Percentiles rank a stretch among this genome's conserved stretches.
Evolutionary conservation across 148 eudicot species (phyloP).

Genomic region (Spergularia bocconei): DNA sequence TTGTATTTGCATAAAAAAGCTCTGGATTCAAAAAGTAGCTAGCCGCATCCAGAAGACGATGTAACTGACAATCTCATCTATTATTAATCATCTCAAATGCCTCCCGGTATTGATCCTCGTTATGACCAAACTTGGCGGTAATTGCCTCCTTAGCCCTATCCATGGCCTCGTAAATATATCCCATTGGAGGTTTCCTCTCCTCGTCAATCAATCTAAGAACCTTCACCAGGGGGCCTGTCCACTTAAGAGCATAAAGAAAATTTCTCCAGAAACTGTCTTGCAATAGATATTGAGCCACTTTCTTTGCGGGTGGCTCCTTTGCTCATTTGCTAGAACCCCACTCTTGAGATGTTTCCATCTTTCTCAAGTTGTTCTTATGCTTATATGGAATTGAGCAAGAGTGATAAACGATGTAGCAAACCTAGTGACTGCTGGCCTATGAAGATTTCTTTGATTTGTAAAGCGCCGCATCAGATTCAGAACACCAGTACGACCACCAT

Average conservation of each 20-base stretch:
- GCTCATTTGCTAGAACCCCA: conserved; percentile 6
- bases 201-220: conserved; percentile 27
- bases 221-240: conserved; percentile 14
- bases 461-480: conserved; percentile 3
- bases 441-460: conserved; percentile 15
- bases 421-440: not conserved
- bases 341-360: conserved; percentile 22
- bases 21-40: conserved; percentile 1
- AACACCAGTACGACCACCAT: not conserved
- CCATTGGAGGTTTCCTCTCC: conserved; percentile 23
- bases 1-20: not conserved
- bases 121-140: not conserved
- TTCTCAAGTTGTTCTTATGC: conserved; percentile 15
- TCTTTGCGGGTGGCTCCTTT: not conserved
- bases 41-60: not conserved
- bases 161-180: conserved; percentile 29
- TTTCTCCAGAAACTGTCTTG: conserved; percentile 6
- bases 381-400: not conserved
- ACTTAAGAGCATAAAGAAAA: conserved; percentile 15
- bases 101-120: not conserved
- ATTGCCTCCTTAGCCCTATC: conserved; percentile 29
- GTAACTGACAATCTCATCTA: conserved; percentile 24
- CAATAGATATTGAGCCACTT: not conserved
- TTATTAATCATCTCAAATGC: not conserved
- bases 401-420: conserved; percentile 28